Percentiles rank a stretch among this genome's conserved stretches.
Conservation (phyloP, 2,329 filamentous ascomycete genomes). For the Clonostachys rosea region DNA sequence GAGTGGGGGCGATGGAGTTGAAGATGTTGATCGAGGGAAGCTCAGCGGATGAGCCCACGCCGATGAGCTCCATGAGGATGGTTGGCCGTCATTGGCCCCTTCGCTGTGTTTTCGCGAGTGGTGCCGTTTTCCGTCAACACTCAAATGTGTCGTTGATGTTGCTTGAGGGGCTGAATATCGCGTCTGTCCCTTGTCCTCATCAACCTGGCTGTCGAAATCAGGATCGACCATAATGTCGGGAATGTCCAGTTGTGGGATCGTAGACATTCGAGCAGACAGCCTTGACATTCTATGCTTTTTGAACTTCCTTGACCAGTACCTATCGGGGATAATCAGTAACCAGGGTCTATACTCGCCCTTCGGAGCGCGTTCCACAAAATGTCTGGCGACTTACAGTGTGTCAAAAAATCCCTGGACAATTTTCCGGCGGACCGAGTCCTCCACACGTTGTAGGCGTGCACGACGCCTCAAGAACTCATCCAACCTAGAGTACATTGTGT, state of each 20-base stretch:
- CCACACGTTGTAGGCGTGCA: constrained; percentile 85
- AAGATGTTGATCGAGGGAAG: constrained; percentile 42
- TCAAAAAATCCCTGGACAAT: constrained; percentile 95
- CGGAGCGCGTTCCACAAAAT: too few relatives aligned
- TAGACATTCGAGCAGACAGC: constrained; percentile 70
- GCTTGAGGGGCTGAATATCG: not conserved
- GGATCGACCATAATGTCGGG: constrained; percentile 84
- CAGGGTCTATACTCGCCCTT: too few relatives aligned
- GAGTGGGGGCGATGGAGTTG: constrained; percentile 24
- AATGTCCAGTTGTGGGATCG: constrained; percentile 73
- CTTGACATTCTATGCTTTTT: constrained; percentile 70
- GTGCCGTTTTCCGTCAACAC: constrained; percentile 2
- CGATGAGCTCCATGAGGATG: not conserved
- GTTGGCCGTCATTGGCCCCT: not conserved
- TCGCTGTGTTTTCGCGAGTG: not conserved
- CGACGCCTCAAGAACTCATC: constrained; percentile 93
- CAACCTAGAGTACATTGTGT: constrained; percentile 44
- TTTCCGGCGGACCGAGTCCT: constrained; percentile 88
- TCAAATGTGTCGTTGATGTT: constrained; percentile 4
- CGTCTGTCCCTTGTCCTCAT: not conserved
- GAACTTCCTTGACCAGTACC: constrained; percentile 82
- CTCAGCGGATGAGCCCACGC: constrained; percentile 43
- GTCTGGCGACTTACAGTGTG: constrained; percentile 57
- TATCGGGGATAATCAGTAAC: constrained; percentile 12
- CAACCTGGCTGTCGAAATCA: constrained; percentile 30